Evolutionary conservation across 2,329 filamentous ascomycete species (phyloP), one percentile per base, ranked within the genome.

Genomic region (Aspergillus calidoustus): DNA sequence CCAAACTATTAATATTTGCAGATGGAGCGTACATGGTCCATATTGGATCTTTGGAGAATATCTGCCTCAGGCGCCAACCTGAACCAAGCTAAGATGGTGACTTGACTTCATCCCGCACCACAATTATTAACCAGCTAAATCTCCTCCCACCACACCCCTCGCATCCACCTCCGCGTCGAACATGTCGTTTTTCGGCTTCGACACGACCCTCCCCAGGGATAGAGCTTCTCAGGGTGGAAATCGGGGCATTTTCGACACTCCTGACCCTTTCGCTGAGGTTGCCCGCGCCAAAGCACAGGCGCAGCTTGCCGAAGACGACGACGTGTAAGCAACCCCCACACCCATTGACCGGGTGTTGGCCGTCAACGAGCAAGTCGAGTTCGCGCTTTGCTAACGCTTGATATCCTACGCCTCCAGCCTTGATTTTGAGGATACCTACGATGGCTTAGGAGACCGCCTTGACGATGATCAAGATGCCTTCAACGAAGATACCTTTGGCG

Each of bases 371-470:
- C 49, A 31, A 11, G 17, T 44, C 4, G 46, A 11, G 9, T 17
- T 31, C n/a, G 22, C 15, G 34, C 31, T 22, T 19, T 43, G 41
- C 53, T 58, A 55, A 60, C 49, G 28, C 19, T 38, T 25, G 38
- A 19, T 58, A 25, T 64, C 50, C 62, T 57, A 13, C 19, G 53
- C 49, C 22, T 46, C 4, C 69, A 90, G 88, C 59, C 86, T 91
- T 71, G 91, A 98, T 71, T 99, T 98, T 70, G 95, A 99, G 71
- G 93, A 99, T 74, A 98, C 94, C 43, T 98, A 98, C 75, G 95
- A 99, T 77, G 94, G 94, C 19, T 83, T 99, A 46, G 95, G 93
- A 60, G 91, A 97, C 73, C 88, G 91, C 76, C 88, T 99, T 41
- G 89, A 97, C 71, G 94, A 99, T 75, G 89, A 91, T 22, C 91